Evolutionary conservation across 2,329 filamentous ascomycete genomes (phyloP), one percentile per base, ranked within the genome.

Genomic region (Taxawa tesnikishii): DNA sequence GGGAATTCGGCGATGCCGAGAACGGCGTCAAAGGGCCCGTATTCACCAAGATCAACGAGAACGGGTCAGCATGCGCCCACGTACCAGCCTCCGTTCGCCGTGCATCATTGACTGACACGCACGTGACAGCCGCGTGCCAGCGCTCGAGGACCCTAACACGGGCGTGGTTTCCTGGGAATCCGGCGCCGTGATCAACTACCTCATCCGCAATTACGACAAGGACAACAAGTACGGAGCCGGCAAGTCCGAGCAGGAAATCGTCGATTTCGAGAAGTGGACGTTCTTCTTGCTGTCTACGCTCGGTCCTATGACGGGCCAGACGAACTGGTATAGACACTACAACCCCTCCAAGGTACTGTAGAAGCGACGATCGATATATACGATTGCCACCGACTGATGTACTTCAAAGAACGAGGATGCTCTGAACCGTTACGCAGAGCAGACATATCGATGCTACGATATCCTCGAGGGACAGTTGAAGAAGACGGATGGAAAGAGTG

Each of bases 151-250:
- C 39, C 59, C 60, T 37, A 65, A 61, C 26, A 55, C 49, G 11
- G 55, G 53, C 36, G 48, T 68, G 24, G 59, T 55, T 0, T 53
- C 65, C 25, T 70, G 62, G 59, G 65, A 69, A 43, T 62, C 58
- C 11, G 62, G 61, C 15, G 65, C 67, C 8, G 66, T 68, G 43
- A 43, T 70, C 36, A 55, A 62, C 36, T 70, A 68, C 36, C 43
- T 69, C 14, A 42, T 61, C 7, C 45, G 57, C 3, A 50, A 55
- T 2, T 65, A 65, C 39, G 62, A 66, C 42, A 49, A 49, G 14
- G 37, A 48, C n/a, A 56, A 58, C 31, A 46, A 38, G 15, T 46
- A 63, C 6, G 55, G 55, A 4, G 29, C 43, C 3, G 52, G 50
- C 0, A 35, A 37, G 14, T 44, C 35, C 4, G 55, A 59, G 25